A percentile compares a stretch with the other conserved stretches of the same genome.
Evolutionary conservation across 352 stramenopile species (phyloP).

Genomic region (Pythium graminicola): DNA sequence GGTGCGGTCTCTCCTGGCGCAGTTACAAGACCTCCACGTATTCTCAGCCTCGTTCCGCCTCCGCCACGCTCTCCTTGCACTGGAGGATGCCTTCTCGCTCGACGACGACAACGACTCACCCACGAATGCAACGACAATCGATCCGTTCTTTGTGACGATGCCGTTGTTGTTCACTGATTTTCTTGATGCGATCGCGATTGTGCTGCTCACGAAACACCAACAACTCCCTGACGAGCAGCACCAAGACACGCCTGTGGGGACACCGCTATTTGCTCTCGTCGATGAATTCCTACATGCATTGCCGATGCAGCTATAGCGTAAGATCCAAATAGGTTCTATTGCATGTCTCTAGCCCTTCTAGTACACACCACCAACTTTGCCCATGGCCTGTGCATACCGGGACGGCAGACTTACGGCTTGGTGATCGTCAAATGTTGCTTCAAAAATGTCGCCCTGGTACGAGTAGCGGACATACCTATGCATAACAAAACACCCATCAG

Average conservation of each 20-base stretch:
- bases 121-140: constrained; percentile 6
- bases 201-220: constrained; percentile 43
- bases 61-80: constrained; percentile 16
- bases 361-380: constrained; percentile 51
- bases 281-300: constrained; percentile 38
- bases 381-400: constrained; percentile 65
- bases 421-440: constrained; percentile 74
- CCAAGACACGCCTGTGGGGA: constrained; percentile 1
- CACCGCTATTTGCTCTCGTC: constrained; percentile 36
- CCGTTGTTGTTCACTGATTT: constrained; percentile 53
- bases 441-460: constrained; percentile 64
- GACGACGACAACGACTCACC: background rate
- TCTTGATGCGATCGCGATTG: constrained; percentile 40
- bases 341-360: constrained; percentile 19
- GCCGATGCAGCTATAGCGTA: constrained; percentile 2
- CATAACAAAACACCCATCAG: background rate
- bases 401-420: constrained; percentile 68
- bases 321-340: background rate
- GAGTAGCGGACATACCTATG: constrained; percentile 72
- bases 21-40: constrained; percentile 10
- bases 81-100: constrained; percentile 12
- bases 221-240: constrained; percentile 9
- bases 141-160: constrained; percentile 49
- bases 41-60: constrained; percentile 15
- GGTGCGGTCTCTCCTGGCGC: constrained; percentile 16